phyloP scores from a whole-genome alignment of 192 early-diverging fungal genomes.

The Coemansia sp. region DNA sequence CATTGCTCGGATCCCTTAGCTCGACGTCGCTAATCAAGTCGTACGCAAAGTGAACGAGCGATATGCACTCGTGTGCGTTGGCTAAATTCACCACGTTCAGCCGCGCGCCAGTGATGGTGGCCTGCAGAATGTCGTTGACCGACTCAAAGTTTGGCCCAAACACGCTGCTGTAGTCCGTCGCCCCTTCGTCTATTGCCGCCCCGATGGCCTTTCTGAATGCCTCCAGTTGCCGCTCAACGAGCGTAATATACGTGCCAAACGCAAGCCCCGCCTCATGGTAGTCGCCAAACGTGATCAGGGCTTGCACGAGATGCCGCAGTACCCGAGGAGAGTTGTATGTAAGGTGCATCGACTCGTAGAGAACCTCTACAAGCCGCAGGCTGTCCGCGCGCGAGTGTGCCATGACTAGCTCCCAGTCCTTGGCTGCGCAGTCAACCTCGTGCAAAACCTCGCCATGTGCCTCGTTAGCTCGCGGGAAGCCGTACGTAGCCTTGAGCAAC shows the following conservation, averaged over 20 bases:
- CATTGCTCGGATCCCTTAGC: constrained; percentile 27
- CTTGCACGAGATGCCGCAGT: constrained; percentile 61
- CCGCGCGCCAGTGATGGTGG: constrained; percentile 49
- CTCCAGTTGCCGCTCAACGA: constrained; percentile 56
- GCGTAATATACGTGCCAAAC: constrained; percentile 59
- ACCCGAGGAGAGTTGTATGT: constrained; percentile 73
- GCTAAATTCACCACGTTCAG: constrained; percentile 40
- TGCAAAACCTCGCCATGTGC: constrained; percentile 59
- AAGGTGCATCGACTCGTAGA: constrained; percentile 63
- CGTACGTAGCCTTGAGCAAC: constrained; percentile 54
- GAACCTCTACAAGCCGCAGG: constrained; percentile 57
- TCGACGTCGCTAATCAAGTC: constrained; percentile 41
- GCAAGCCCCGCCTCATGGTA: constrained; percentile 76
- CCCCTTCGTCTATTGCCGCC: constrained; percentile 14
- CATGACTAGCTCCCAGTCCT: constrained; percentile 60
- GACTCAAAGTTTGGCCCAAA: constrained; percentile 18
- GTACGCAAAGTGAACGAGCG: constrained; percentile 44
- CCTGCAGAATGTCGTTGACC: constrained; percentile 25
- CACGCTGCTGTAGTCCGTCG: background rate
- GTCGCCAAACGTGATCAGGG: constrained; percentile 63
- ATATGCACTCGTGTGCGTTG: constrained; percentile 36
- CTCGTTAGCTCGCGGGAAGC: constrained; percentile 65
- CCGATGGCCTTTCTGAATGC: constrained; percentile 21
- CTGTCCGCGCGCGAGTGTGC: constrained; percentile 56
- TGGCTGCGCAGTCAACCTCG: constrained; percentile 63